Conservation (phyloP, 2,329 filamentous ascomycete species). For the Trichoderma harzianum region DNA sequence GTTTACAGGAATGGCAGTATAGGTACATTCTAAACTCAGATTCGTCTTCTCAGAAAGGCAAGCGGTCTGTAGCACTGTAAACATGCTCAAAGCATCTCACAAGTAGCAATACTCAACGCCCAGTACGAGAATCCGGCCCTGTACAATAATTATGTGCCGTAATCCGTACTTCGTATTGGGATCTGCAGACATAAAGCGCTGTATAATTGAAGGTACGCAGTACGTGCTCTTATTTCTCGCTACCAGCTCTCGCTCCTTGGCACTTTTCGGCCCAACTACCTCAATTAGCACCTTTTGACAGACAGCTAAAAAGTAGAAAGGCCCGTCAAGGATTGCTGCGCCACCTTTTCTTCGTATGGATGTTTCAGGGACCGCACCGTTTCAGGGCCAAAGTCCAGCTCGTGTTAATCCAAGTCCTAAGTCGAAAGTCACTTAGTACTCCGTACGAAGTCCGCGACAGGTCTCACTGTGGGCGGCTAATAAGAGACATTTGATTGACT, state of each 20-base stretch:
- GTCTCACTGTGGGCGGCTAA: background rate
- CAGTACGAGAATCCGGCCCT: background rate
- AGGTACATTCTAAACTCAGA: too few species aligned
- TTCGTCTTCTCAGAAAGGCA: background rate
- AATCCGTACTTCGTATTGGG: background rate
- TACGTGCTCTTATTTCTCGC: background rate
- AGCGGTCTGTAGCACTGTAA: background rate
- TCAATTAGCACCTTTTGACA: background rate
- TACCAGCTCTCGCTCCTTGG: background rate
- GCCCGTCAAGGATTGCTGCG: background rate
- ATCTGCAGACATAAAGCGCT: background rate
- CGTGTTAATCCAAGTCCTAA: background rate
- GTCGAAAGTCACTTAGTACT: background rate
- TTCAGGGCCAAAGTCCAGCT: background rate
- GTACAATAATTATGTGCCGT: background rate
- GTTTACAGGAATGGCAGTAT: background rate
- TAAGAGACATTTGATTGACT: background rate
- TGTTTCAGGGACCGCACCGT: constrained; percentile 3
- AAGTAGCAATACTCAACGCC: background rate
- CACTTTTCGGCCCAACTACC: background rate
- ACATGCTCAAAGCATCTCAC: background rate
- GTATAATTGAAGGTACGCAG: background rate
- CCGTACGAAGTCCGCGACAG: background rate
- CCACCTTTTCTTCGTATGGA: background rate
- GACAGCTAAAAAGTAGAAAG: too few species aligned